phyloP scores from a whole-genome alignment of 2,329 filamentous ascomycete species.

The Sclerotinia nivalis region DNA sequence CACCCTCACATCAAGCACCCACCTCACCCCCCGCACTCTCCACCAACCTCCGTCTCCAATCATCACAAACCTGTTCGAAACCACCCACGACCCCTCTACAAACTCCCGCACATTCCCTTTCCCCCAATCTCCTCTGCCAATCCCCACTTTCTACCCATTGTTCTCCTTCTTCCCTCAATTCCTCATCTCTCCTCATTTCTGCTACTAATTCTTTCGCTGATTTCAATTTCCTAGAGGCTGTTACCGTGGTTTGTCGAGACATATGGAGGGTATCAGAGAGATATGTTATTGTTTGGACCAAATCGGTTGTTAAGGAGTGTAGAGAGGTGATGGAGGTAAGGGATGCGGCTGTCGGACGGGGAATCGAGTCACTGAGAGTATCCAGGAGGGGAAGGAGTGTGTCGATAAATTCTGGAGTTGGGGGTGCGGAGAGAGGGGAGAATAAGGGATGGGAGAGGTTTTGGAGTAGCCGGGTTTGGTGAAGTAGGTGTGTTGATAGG shows the following conservation, averaged over 20 bases:
- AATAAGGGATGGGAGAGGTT: conserved; percentile 70
- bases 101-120: conserved; percentile 77
- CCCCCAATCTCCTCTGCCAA: conserved; percentile 75
- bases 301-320: conserved; percentile 68
- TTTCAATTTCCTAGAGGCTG: conserved; percentile 76
- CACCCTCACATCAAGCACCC: conserved; percentile 18
- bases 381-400: conserved; percentile 68
- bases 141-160: conserved; percentile 78
- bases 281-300: conserved; percentile 79
- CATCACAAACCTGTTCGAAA: conserved; percentile 87
- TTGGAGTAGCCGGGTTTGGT: conserved; percentile 75
- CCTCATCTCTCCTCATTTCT: conserved; percentile 81
- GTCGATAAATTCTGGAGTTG: conserved; percentile 65
- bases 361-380: conserved; percentile 65
- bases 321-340: conserved; percentile 68
- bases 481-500: conserved; percentile 70
- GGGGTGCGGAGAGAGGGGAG: conserved; percentile 65
- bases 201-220: conserved; percentile 82
- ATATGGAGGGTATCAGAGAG: conserved; percentile 92
- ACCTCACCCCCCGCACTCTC: conserved; percentile 49
- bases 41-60: conserved; percentile 76
- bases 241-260: conserved; percentile 82
- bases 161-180: conserved; percentile 78
- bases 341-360: conserved; percentile 61
- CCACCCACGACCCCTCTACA: conserved; percentile 88